Percentiles rank a stretch among this genome's conserved stretches.
These are phyloP conservation scores for Dioszegia hungarica DNA, from an alignment of 768 basidiomycete genomes.

Conservation along the genomic window DNA sequence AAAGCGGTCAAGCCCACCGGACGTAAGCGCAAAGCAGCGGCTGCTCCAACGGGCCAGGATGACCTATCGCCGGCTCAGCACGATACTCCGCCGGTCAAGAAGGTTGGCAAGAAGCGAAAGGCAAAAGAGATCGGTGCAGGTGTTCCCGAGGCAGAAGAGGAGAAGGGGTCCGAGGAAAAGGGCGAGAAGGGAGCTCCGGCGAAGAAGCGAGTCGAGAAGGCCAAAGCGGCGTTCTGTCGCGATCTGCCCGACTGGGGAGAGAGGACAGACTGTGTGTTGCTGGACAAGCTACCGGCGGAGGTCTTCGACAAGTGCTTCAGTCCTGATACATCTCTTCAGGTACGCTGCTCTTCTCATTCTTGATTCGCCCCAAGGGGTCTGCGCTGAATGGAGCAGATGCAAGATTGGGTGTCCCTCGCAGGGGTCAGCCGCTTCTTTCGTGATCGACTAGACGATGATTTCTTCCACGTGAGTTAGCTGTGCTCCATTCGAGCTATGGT, in stretches of 20 bases:
- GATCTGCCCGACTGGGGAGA: slow-evolving; percentile 14
- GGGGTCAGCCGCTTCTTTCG: slow-evolving; percentile 19
- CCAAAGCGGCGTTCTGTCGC: background rate
- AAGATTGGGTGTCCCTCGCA: slow-evolving; percentile 25
- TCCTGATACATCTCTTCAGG: background rate
- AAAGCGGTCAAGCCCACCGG: no score
- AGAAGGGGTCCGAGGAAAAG: background rate
- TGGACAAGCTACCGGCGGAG: slow-evolving; percentile 1
- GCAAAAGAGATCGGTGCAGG: no score
- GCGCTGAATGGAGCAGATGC: slow-evolving; percentile 4
- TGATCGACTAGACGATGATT: slow-evolving; percentile 13
- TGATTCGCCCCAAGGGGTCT: background rate
- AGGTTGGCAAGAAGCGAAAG: no score
- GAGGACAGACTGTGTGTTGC: background rate
- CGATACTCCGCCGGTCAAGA: no score
- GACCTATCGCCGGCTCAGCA: no score
- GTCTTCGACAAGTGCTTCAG: slow-evolving; percentile 12
- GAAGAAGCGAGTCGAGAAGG: background rate
- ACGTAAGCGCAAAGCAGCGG: no score
- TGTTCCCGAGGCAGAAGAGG: background rate
- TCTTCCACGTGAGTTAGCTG: slow-evolving; percentile 20
- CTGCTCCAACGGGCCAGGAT: no score
- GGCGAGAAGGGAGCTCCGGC: background rate
- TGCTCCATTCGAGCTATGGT: background rate
- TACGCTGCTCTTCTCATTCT: background rate